A percentile compares a stretch with the other conserved stretches of the same genome.
phyloP scores from a whole-genome alignment of 805 yeast species.

The Cyberlindnera misumaiensis region DNA sequence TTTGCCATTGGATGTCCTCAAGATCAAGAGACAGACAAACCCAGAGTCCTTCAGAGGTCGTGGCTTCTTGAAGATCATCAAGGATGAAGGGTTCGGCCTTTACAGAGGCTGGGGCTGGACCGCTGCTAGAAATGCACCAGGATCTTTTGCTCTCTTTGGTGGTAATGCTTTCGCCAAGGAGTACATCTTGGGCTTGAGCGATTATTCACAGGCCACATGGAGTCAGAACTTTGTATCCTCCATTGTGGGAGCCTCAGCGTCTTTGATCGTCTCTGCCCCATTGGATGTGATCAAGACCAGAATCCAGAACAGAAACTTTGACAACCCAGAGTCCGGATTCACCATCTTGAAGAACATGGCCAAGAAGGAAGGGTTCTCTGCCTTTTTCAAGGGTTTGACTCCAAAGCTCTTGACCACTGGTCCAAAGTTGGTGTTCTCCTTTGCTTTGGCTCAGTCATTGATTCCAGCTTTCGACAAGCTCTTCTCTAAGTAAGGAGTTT shows the following conservation, averaged over 20 bases:
- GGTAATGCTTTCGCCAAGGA: conserved; percentile 99
- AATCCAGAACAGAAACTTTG: conserved; percentile 94
- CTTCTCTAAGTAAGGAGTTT: conserved; percentile 23
- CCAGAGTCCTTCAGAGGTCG: conserved; percentile 99
- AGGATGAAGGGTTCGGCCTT: conserved; percentile 88
- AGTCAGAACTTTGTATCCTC: conserved; percentile 90
- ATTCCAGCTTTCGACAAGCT: conserved; percentile 91
- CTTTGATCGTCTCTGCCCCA: conserved; percentile 95
- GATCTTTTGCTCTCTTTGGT: conserved; percentile 95
- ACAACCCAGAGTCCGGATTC: conserved; percentile 90
- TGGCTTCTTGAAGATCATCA: conserved; percentile 79
- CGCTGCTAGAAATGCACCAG: conserved; percentile 99
- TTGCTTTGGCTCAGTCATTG: conserved; percentile 93
- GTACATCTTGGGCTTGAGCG: conserved; percentile 78
- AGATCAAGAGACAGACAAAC: conserved; percentile 98
- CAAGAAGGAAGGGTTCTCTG: conserved; percentile 79
- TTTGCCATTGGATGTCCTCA: conserved; percentile 91
- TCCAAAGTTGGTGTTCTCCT: conserved; percentile 96
- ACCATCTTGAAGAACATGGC: conserved; percentile 89
- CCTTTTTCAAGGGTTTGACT: conserved; percentile 94
- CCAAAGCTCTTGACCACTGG: conserved; percentile 97
- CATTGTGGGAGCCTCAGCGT: conserved; percentile 93
- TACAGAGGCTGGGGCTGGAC: conserved; percentile 99
- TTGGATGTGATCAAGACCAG: conserved; percentile 97
- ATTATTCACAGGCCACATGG: conserved; percentile 92